Base-by-base conservation (phyloP, 1,139 yeast species). In the Suhomyces atakaporum region DNA sequence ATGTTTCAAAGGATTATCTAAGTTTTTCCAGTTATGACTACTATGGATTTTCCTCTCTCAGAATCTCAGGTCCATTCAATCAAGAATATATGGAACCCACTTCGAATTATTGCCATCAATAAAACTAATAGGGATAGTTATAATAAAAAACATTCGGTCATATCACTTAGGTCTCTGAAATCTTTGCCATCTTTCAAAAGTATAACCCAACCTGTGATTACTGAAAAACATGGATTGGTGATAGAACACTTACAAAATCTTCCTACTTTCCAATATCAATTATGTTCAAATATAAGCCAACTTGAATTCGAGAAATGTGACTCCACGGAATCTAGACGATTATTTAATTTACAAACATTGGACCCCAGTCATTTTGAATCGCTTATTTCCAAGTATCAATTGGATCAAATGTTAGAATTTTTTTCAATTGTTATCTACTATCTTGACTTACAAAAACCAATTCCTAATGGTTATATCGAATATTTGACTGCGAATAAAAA, bases 381-480 rank as follows among this genome's bases (percentile, higher is more conserved):
- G 5, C 26, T 24, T 12, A 24, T 24, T 15, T n/a, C 15, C 26
- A 24, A 24, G 9, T 24, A 24, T 12, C 26, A 12, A 11, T 24
- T 24, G 26, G 26, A 24, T 12, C 14, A 24, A 12, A 12, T 24
- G 15, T 24, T 24, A 15, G 27, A 32, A n/a, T 27, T 25, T 26
- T 3, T 32, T 6, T 12, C 35, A 4, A 20, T 32, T 29, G 25
- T 29, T 9, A 25, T 27, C 9, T 22, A 22, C 24, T 32, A 18
- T 26, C 10, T 32, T 18, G 14, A 11, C 10, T n/a, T 27, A 11
- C 20, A 23, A 10, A 26, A 13, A 12, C 31, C 27, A 12, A 27
- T 32, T 22, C 35, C 31, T 5, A 27, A 32, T 6, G 11, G 15
- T 2, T 32, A 32, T 25, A 16, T 25, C 14, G 19, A 32, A n/a